Percentiles rank a stretch among this genome's conserved stretches.
Conservation (phyloP, 768 basidiomycete species). For the Heimioporus sp. region DNA sequence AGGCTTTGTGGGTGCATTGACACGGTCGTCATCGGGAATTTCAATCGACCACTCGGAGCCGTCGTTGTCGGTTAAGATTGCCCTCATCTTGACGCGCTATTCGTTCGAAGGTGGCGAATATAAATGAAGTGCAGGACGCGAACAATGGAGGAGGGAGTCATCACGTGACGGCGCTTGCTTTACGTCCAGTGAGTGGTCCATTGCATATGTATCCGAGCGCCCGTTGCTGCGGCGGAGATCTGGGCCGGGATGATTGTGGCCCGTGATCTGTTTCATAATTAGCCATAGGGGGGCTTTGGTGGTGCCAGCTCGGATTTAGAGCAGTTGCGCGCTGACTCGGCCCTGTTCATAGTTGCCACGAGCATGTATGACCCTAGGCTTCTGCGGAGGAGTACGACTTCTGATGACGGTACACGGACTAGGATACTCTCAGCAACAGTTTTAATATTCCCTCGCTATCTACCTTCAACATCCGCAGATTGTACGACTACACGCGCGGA, state of each 20-base stretch:
- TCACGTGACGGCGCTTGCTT: conserved; percentile 19
- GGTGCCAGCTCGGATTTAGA: too few relatives aligned
- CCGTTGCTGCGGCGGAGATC: too few relatives aligned
- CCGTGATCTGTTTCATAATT: too few relatives aligned
- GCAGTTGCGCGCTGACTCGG: too few relatives aligned
- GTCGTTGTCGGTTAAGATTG: conserved; percentile 12
- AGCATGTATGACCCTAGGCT: neutral
- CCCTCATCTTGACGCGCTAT: conserved; percentile 14
- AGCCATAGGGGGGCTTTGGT: too few relatives aligned
- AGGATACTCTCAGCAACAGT: neutral
- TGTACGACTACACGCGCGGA: too few relatives aligned
- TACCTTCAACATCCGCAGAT: neutral
- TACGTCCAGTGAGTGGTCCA: neutral
- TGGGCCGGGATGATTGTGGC: too few relatives aligned
- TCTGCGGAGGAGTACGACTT: neutral
- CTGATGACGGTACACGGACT: neutral
- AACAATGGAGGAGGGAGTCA: neutral
- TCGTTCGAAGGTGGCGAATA: neutral
- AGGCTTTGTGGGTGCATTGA: conserved; percentile 8
- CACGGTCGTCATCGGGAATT: conserved; percentile 24
- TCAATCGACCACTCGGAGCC: conserved; percentile 32
- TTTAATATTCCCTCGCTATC: neutral
- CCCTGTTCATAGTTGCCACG: neutral
- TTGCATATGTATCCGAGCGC: neutral
- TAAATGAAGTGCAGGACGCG: neutral